Percentiles rank a stretch among this genome's conserved stretches.
These are phyloP conservation scores for Leccinum disarticulatum DNA, from an alignment of 768 basidiomycete species.

Conservation along the genomic window DNA sequence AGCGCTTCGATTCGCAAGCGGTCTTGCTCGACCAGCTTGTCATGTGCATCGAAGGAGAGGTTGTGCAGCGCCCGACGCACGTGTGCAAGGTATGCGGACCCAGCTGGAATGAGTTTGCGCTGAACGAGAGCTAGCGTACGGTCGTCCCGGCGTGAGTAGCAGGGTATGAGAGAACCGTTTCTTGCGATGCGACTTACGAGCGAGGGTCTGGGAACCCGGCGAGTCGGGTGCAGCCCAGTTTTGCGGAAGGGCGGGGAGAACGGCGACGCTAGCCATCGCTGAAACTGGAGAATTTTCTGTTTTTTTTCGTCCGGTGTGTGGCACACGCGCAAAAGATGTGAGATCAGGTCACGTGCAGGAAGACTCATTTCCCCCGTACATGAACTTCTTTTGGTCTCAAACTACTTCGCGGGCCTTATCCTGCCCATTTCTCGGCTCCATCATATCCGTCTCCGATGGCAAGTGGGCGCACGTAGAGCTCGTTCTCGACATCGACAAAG, in stretches of 20 bases:
- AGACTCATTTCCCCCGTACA: too few relatives aligned
- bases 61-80: slow-evolving; percentile 73
- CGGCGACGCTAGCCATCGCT: slow-evolving; percentile 26
- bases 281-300: background rate
- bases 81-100: slow-evolving; percentile 83
- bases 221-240: slow-evolving; percentile 22
- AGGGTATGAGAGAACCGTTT: background rate
- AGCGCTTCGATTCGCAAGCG: slow-evolving; percentile 50
- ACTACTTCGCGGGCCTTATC: too few relatives aligned
- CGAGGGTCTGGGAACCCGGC: slow-evolving; percentile 19
- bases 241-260: slow-evolving; percentile 28
- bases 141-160: slow-evolving; percentile 7
- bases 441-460: slow-evolving; percentile 7
- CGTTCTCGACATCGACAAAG: slow-evolving; percentile 27
- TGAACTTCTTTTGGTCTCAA: too few relatives aligned
- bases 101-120: slow-evolving; percentile 74
- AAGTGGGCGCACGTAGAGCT: slow-evolving; percentile 31
- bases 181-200: slow-evolving; percentile 25
- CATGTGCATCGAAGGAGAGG: slow-evolving; percentile 81
- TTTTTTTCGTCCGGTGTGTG: background rate
- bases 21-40: slow-evolving; percentile 60
- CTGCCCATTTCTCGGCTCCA: too few relatives aligned
- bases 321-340: background rate
- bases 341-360: background rate
- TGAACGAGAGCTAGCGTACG: slow-evolving; percentile 31